These are phyloP conservation scores for Fremontodendron californicum DNA, from an alignment of 345 rosid genomes.

Conservation along the genomic window DNA sequence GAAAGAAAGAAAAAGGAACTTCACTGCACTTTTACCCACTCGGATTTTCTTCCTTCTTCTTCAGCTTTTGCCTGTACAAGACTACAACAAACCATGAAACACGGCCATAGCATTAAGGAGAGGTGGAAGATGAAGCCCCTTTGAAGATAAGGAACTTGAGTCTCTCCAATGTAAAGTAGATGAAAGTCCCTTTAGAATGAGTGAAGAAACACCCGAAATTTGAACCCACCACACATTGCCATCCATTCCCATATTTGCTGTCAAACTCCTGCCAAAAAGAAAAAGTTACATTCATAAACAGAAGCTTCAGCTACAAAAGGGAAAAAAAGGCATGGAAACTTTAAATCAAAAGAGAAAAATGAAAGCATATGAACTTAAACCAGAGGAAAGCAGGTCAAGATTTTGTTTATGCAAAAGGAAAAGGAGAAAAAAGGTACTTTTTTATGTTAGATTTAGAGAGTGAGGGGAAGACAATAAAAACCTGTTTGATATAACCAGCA, in stretches of 20 bases:
- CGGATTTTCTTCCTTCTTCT: not conserved
- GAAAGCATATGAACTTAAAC: not conserved
- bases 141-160: constrained; percentile 70
- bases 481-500: constrained; percentile 72
- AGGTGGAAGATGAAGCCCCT: constrained; percentile 48
- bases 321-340: not conserved
- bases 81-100: constrained; percentile 9
- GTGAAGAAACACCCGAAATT: constrained; percentile 74
- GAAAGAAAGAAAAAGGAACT: not conserved
- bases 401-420: not conserved
- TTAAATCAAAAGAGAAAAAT: not conserved
- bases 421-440: not conserved
- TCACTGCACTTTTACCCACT: not conserved
- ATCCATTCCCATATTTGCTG: constrained; percentile 53
- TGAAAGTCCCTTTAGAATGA: constrained; percentile 64
- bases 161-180: constrained; percentile 62
- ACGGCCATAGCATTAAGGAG: constrained; percentile 1
- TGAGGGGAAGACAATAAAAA: not conserved
- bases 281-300: not conserved
- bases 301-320: not conserved
- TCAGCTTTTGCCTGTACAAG: constrained; percentile 3
- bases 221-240: constrained; percentile 87
- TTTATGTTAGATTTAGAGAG: not conserved
- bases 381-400: not conserved
- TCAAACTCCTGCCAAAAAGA: constrained; percentile 55